Base-by-base conservation (phyloP, 2,329 filamentous ascomycete genomes). In the Trichoderma arundinaceum region DNA sequence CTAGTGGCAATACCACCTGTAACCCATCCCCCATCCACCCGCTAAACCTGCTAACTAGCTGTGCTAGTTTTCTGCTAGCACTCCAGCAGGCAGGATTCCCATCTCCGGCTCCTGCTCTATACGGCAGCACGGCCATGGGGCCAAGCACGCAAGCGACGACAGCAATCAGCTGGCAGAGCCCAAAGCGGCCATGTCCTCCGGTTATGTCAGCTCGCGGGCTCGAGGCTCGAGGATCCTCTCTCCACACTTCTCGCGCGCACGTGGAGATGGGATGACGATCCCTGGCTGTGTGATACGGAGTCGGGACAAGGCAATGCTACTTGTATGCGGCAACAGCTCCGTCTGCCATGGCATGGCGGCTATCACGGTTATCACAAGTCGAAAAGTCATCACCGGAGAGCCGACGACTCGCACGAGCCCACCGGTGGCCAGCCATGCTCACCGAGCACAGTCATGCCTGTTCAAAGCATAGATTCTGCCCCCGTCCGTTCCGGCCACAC, bases 371-470 rank as follows among this genome's bases (percentile, higher is more conserved):
- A 60, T 60, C 44, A 51, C 33, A 28, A 28, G 22, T 28, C 22
- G 22, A 28, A 28, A 28, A 28, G 22, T 28, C 22, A 28, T 28
- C 22, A 28, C 22, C 22, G 22, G 22, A 28, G 22, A 28, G 22
- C 22, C 22, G 22, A 28, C 22, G 22, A 28, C 22, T 28, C 57
- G 57, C 57, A 60, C 57, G 19, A 60, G 57, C 57, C 57, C 35
- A 49, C 41, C 57, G 33, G 33, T 60, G 57, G 44, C 46, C 57
- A 60, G 57, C 57, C 57, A 35, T 41, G 57, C 44, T 60, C 57
- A 60, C 57, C 57, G 57, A 60, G 44, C 51, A 10, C 33, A 49
- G 33, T 43, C 56, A 39, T 33, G 22, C 22, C 33, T 44, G 48
- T 13, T 19, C 33, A 32, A 48, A 41, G 35, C 35, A 19, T 22